phyloP scores from a whole-genome alignment of 257 asterid species.

The Nyctanthes arbortristis region DNA sequence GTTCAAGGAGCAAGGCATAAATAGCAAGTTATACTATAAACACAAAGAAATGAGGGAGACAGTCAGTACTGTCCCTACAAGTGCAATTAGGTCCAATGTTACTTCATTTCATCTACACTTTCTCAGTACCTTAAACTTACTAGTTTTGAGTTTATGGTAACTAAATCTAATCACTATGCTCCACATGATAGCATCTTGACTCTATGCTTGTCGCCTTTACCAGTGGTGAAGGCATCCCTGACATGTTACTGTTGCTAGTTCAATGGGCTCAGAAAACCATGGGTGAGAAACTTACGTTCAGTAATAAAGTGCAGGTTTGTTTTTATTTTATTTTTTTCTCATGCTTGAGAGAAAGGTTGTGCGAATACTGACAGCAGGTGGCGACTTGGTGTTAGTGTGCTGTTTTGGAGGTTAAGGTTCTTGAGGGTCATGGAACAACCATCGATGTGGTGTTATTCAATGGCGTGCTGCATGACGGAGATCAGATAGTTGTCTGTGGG shows the following conservation, averaged over 20 bases:
- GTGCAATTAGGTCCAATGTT: conserved; percentile 79
- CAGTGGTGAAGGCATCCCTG: conserved; percentile 98
- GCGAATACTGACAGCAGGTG: conserved; percentile 26
- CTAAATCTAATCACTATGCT: conserved; percentile 4
- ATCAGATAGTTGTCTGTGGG: conserved; percentile 94
- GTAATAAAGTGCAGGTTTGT: conserved; percentile 78
- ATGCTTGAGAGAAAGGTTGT: conserved; percentile 17
- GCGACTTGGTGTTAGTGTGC: conserved; percentile 69
- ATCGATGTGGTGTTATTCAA: conserved; percentile 94
- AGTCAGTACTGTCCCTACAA: conserved; percentile 85
- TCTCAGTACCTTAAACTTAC: conserved; percentile 8
- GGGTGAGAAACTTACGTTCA: conserved; percentile 80
- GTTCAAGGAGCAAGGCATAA: conserved; percentile 93
- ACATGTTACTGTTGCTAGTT: conserved; percentile 68
- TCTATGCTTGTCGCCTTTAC: conserved; percentile 21
- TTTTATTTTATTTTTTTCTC: conserved; percentile 24
- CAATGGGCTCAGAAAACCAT: conserved; percentile 92
- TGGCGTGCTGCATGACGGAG: conserved; percentile 97
- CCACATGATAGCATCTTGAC: conserved; percentile 18
- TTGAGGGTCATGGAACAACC: conserved; percentile 98
- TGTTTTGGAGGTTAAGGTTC: conserved; percentile 95
- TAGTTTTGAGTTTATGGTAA: conserved; percentile 11
- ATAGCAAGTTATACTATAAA: conserved; percentile 84
- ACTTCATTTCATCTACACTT: conserved; percentile 19
- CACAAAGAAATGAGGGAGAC: conserved; percentile 91